Evolutionary conservation across 306 rosid genomes (phyloP).

Genomic region (Cotoneaster glaucophyllus): DNA sequence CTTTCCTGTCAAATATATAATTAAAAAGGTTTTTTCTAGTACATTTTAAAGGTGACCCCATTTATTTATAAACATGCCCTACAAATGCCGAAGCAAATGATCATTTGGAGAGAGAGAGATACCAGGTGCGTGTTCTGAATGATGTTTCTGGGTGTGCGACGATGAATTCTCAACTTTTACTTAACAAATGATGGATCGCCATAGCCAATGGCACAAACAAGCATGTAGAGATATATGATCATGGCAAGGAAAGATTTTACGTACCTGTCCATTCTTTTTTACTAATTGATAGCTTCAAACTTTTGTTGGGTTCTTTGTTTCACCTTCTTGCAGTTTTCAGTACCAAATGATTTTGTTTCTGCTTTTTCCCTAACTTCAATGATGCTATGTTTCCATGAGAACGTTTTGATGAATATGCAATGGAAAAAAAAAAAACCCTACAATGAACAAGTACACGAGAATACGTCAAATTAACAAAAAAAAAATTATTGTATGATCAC

Average conservation of each 20-base stretch:
- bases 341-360: slow-evolving; percentile 21
- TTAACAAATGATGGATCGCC: background rate
- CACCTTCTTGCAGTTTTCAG: slow-evolving; percentile 23
- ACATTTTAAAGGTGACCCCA: slow-evolving; percentile 6
- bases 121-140: background rate
- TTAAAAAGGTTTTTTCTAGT: background rate
- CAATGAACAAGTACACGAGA: no score
- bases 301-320: slow-evolving; percentile 17
- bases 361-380: slow-evolving; percentile 36
- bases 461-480: no score
- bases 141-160: slow-evolving; percentile 17
- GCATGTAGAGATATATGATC: slow-evolving; percentile 42
- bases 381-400: background rate
- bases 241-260: background rate
- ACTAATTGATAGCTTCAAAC: slow-evolving; percentile 35
- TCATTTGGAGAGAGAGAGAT: slow-evolving; percentile 16
- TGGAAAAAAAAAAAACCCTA: background rate
- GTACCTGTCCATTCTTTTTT: slow-evolving; percentile 10
- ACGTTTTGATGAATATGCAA: slow-evolving; percentile 18
- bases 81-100: slow-evolving; percentile 11
- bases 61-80: background rate
- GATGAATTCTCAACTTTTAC: slow-evolving; percentile 34
- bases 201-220: slow-evolving; percentile 39
- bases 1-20: background rate
- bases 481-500: no score